Base-by-base conservation (phyloP, 768 basidiomycete species). In the Trametes gibbosa region DNA sequence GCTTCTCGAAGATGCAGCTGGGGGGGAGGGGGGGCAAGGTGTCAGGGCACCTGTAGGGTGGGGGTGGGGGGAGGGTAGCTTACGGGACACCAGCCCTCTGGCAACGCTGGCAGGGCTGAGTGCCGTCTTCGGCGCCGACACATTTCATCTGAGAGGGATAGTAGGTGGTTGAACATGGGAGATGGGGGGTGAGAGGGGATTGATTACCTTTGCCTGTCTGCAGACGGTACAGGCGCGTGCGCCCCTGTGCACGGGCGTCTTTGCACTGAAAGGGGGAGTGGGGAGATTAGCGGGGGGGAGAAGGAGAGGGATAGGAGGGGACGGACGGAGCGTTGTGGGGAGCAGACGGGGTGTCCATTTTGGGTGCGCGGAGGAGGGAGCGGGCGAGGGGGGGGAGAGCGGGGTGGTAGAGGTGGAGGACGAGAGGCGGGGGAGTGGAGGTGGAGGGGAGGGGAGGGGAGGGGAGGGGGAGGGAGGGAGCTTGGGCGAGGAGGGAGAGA, bases 1-100 rank as follows among this genome's bases (percentile, higher is more conserved):
- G 91, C 72, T 93, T 94, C 76, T 94, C 91, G 66, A 94, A 94
- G 34, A 92, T 64, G 67, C 91, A 92, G 60, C 90, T 92, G 66
- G 49, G 27, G 42, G 37, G 47, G 34, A 59, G 39, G 47, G 63
- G 52, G 61, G 59, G 46, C n/a, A n/a, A 57, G 63, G 61, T 51
- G 62, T 47, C 42, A 50, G 0, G 21, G 51, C 37, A 9, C 12
- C 23, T 2, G 8, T 21, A 29, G 24, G 27, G 61, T 62, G 50
- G 65, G 49, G 50, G 58, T 56, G 53, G 56, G 58, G 58, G 34
- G 43, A 50, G 60, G 54, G 46, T 40, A 52, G 79, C 84, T 61
- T 70, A 88, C 88, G 90, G 85, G 50, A 85, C 83, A 63, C 86
- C 87, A 34, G 89, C 85, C 59, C 91, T 86, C 69, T 84, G 87